Percentiles rank a stretch among this genome's conserved stretches.
These are phyloP conservation scores for Rugonectria rugulosa DNA, from an alignment of 2,329 filamentous ascomycete genomes.

Conservation along the genomic window DNA sequence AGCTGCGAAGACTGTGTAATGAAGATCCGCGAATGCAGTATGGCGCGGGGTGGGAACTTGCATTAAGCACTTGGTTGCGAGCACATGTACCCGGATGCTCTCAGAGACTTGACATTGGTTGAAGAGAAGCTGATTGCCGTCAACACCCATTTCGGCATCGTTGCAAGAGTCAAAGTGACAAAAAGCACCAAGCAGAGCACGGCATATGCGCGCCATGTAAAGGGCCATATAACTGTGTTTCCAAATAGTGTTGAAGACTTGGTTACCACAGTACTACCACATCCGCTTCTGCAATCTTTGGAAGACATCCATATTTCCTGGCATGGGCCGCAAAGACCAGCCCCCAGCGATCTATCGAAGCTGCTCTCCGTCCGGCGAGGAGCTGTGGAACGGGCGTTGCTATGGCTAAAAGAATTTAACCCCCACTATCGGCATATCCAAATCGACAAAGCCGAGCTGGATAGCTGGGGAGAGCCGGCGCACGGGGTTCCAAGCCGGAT, in stretches of 20 bases:
- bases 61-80: slow-evolving; percentile 12
- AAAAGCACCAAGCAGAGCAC: not conserved
- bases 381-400: not conserved
- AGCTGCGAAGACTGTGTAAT: not conserved
- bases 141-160: slow-evolving; percentile 6
- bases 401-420: slow-evolving; percentile 12
- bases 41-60: not conserved
- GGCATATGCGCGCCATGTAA: not conserved
- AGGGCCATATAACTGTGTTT: slow-evolving; percentile 10
- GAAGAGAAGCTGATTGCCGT: slow-evolving; percentile 9
- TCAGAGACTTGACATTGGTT: slow-evolving; percentile 7
- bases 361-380: slow-evolving; percentile 1
- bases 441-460: slow-evolving; percentile 8
- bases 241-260: slow-evolving; percentile 13
- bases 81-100: slow-evolving; percentile 5
- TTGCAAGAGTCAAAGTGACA: not conserved
- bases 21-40: not conserved
- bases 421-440: slow-evolving; percentile 7
- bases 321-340: slow-evolving; percentile 11
- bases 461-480: slow-evolving; percentile 4
- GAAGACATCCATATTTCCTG: slow-evolving; percentile 15
- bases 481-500: slow-evolving; percentile 11
- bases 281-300: slow-evolving; percentile 6
- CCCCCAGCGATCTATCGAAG: slow-evolving; percentile 11
- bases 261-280: slow-evolving; percentile 7